Conservation (phyloP, 225 moss, liverwort and hornwort genomes). For the Physcomitrium patens region DNA sequence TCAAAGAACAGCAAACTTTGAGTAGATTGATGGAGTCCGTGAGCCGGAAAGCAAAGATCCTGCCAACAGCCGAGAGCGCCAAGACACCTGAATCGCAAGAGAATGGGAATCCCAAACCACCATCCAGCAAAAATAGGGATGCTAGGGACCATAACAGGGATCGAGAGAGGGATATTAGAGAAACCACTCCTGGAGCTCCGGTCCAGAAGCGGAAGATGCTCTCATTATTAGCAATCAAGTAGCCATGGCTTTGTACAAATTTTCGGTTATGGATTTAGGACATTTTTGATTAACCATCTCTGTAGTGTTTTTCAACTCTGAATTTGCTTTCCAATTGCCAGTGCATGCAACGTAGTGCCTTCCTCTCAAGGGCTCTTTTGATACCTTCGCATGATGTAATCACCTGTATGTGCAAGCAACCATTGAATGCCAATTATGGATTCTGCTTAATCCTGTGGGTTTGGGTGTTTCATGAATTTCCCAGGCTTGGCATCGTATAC, state of each 20-base stretch:
- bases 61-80: neutral
- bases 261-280: too few species aligned
- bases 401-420: too few species aligned
- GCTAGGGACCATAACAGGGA: conserved; percentile 4
- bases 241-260: conserved; percentile 10
- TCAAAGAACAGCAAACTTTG: conserved; percentile 56
- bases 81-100: neutral
- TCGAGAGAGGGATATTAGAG: conserved; percentile 3
- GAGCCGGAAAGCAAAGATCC: conserved; percentile 38
- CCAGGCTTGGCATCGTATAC: too few species aligned
- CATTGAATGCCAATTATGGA: too few species aligned
- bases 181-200: conserved; percentile 8
- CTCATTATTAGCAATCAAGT: conserved; percentile 45
- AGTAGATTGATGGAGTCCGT: conserved; percentile 42
- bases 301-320: too few species aligned
- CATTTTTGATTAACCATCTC: too few species aligned
- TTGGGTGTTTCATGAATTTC: too few species aligned
- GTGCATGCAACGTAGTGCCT: too few species aligned
- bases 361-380: too few species aligned
- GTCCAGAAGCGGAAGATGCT: conserved; percentile 51
- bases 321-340: too few species aligned
- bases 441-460: too few species aligned
- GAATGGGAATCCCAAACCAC: neutral
- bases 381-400: too few species aligned
- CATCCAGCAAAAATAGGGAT: conserved; percentile 1